Base-by-base conservation (phyloP, 768 basidiomycete species). In the Kwoniella newhampshirensis region DNA sequence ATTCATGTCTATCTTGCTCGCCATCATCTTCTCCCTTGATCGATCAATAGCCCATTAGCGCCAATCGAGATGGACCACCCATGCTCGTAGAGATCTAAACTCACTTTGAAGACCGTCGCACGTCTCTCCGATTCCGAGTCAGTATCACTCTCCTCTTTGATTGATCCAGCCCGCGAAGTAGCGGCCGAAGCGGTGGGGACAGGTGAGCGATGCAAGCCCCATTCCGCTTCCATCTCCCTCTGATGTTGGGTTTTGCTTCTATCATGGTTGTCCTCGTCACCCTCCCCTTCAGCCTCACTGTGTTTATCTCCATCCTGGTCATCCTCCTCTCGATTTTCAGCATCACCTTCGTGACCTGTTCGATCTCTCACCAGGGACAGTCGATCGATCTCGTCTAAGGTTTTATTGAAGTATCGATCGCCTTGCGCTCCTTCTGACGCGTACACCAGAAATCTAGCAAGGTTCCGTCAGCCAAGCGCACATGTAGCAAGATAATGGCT, bases 271-370 rank as follows among this genome's bases (percentile, higher is more conserved):
- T 71, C 65, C 21, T 79, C 67, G 27, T 83, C 82, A 21, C 85
- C 79, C 25, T 82, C 81, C 6, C 84, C 85, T 13, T 62, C 71
- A 40, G 71, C 70, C 8, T 73, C 72, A 7, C 58, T 82, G 20
- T 86, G 79, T 23, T 81, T 80, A 5, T 84, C 23, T 23, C 42
- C 44, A 12, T 56, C 48, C 4, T 21, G 18, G 25, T 59, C 52
- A 20, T 17, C 32, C 8, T 53, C 37, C 37, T 49, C 50, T 47
- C 70, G 55, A 23, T 41, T 50, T 39, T 40, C 41, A 9, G 46
- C 55, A 23, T 48, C 55, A 41, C 39, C 62, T 4, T 35, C 32
- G 8, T 28, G n/a, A 3, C 53, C 66, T 3, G 56, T 61, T n/a
- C 68, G 48, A 54, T 68, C 69, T 12, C 69, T 51, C 1, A 71